Conservation (phyloP, 257 asterid genomes). For the Plectranthus barbatus region DNA sequence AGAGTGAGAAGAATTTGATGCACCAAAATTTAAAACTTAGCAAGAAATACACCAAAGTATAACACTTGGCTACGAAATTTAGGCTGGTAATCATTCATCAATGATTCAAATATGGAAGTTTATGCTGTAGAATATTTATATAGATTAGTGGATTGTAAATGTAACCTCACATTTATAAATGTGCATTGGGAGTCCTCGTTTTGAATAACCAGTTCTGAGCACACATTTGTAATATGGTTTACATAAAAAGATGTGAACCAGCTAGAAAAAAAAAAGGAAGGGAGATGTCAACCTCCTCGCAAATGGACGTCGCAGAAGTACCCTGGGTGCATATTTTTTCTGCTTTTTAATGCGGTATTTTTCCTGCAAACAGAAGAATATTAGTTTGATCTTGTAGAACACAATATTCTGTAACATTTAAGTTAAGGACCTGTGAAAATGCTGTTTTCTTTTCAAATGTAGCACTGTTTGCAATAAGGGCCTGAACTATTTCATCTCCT, state of each 20-base stretch:
- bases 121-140: not conserved
- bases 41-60: too few species aligned
- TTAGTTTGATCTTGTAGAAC: constrained; percentile 11
- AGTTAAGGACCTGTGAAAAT: constrained; percentile 65
- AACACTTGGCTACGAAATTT: too few species aligned
- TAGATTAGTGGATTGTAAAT: not conserved
- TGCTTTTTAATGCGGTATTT: constrained; percentile 90
- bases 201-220: not conserved
- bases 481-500: constrained; percentile 82
- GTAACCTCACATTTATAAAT: not conserved
- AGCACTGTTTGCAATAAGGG: constrained; percentile 84
- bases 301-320: constrained; percentile 83
- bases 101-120: not conserved
- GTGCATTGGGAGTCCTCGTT: not conserved
- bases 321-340: constrained; percentile 92
- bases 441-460: constrained; percentile 92
- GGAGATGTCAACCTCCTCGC: constrained; percentile 59
- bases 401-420: not conserved
- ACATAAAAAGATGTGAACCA: not conserved
- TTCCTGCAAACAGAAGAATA: constrained; percentile 46
- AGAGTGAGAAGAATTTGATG: too few species aligned
- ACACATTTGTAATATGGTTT: not conserved
- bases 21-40: too few species aligned
- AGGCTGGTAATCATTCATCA: not conserved
- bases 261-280: not conserved